Base-by-base conservation (phyloP, 441 rosid species). In the Adansonia madagascariensis region DNA sequence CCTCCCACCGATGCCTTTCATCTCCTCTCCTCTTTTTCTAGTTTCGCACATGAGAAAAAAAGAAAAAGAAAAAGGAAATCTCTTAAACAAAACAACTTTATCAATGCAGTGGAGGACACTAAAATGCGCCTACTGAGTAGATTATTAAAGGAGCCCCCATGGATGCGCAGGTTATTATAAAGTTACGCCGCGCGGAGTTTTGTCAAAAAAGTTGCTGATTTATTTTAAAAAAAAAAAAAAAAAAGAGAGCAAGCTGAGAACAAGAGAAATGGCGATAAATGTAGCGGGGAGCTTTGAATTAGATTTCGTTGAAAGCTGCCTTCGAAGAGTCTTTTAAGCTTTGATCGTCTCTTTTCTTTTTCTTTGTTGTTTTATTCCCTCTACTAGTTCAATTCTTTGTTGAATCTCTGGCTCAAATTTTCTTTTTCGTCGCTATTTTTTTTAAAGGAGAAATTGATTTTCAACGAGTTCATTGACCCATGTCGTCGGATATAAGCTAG, bases 401-500 rank as follows among this genome's bases (percentile, higher is more conserved):
- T 78, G 41, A 46, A 52, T 47, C 22, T 59, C 8, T 56, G 20
- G 8, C 8, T 43, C 18, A n/a, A 20, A 17, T 17, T 41, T 41
- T 15, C n/a, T 6, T 66, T 66, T 43, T 11, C n/a, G 17, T 68
- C 11, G 56, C 72, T 64, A 66, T 17, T 73, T 35, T 35, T 74
- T 17, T 18, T 27, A 11, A 0, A 11, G 9, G 47, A 12, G 62
- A 55, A 53, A 70, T 84, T 78, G 76, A 85, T 78, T 63, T 81
- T 69, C 55, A 76, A 74, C 12, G 60, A 49, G 78, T 83, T 78
- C 66, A 47, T 35, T 22, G 81, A 83, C 84, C 94, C 87, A 95
- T 95, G 97, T 93, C 98, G 86, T 91, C 94, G 77, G 98, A 94
- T 83, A 93, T 94, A 67, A 90, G 94, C 91, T 94, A 94, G 77